phyloP scores from a whole-genome alignment of 306 rosid genomes.

The Oemleria cerasiformis region DNA sequence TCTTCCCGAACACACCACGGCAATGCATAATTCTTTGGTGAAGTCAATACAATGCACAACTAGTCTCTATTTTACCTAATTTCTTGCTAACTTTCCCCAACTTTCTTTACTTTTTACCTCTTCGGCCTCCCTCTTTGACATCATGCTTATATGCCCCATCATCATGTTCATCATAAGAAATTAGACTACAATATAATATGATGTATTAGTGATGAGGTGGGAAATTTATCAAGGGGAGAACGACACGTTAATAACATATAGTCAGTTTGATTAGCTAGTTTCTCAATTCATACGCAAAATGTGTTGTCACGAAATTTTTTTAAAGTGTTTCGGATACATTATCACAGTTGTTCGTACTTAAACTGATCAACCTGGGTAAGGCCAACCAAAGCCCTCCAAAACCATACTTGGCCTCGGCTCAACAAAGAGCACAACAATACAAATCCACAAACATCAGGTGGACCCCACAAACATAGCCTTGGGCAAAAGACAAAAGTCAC shows the following conservation, averaged over 20 bases:
- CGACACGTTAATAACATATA: not conserved
- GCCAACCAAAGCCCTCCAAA: no score
- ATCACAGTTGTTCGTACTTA: no score
- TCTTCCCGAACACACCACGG: constrained; percentile 27
- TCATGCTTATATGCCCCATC: constrained; percentile 1
- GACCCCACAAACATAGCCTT: no score
- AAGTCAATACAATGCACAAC: not conserved
- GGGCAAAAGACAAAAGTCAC: no score
- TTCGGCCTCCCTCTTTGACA: constrained; percentile 1
- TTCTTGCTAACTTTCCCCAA: constrained; percentile 25
- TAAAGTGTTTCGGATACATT: no score
- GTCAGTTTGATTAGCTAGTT: not conserved
- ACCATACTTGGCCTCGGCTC: no score
- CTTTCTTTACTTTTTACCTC: constrained; percentile 12
- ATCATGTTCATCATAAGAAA: not conserved
- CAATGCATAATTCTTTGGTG: constrained; percentile 18
- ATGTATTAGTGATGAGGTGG: not conserved
- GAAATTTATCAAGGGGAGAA: not conserved
- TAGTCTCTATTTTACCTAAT: constrained; percentile 20
- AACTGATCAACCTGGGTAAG: no score
- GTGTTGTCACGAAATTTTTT: no score
- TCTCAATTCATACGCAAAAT: not conserved
- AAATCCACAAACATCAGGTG: no score
- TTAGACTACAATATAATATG: not conserved
- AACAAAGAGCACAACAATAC: no score